Base-by-base conservation (phyloP, 2,329 filamentous ascomycete genomes). In the Lithohypha guttulata region DNA sequence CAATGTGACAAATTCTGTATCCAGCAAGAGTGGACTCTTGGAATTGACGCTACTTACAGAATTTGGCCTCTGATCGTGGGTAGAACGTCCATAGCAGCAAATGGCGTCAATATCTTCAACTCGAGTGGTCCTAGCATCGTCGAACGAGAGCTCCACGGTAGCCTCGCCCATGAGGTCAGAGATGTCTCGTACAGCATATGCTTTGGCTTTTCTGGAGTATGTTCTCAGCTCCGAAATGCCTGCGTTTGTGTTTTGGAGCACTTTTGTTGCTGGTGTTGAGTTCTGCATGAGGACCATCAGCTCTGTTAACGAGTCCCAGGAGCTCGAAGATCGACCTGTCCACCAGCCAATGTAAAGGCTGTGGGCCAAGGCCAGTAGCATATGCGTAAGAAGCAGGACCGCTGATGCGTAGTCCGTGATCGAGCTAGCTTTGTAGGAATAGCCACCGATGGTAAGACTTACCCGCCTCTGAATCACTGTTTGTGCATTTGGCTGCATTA, bases 221-320 rank as follows among this genome's bases (percentile, higher is more conserved):
- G 39, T 42, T 3, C 18, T 37, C 8, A 30, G n/a, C 8, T 29
- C 11, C 6, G n/a, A 11, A 14, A 42, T 37, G 8, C 32, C 32
- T 13, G 25, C 39, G 9, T 25, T 25, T n/a, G 39, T 15, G 22
- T 42, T 31, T 10, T 9, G 17, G 9, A 42, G 19, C 3, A 33
- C 39, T 2, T 20, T 26, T 9, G 15, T 4, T 11, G 22, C 14
- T 3, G 32, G 32, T 18, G 19, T 9, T 5, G 39, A 42, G 23
- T 42, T 42, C 26, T 37, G 39, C 19, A 34, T 13, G 4, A 37
- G 32, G 11, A 37, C 39, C 18, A 42, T 15, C 13, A 42, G 18
- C 32, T 42, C 32, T 6, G 39, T 19, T 18, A 37, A 10, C 14
- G 39, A 30, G 21, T 37, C 32, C 39, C 39, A 42, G 15, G 32